A percentile compares a stretch with the other conserved stretches of the same genome.
Conservation (phyloP, 768 basidiomycete genomes). For the Collybiopsis luxurians region DNA sequence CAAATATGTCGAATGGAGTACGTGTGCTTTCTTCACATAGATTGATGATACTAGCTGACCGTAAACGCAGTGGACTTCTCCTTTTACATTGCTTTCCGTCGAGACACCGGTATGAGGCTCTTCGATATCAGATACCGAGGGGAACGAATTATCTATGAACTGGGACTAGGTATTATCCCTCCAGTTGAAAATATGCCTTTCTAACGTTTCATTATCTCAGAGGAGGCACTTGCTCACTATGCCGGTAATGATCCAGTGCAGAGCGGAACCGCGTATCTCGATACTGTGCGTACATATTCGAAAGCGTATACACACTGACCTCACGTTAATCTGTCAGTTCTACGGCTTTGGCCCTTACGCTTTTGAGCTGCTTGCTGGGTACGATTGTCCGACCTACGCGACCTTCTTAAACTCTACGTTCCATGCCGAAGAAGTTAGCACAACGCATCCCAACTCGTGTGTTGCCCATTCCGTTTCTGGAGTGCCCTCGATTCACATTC, state of each 20-base stretch:
- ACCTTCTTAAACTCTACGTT: constrained; percentile 50
- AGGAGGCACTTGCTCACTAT: constrained; percentile 12
- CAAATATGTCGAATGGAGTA: constrained; percentile 19
- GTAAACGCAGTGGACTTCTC: constrained; percentile 17
- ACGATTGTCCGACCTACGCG: constrained; percentile 53
- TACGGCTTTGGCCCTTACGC: constrained; percentile 26
- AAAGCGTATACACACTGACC: too few relatives aligned
- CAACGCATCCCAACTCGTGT: constrained; percentile 32
- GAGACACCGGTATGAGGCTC: constrained; percentile 49
- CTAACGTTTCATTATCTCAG: not conserved
- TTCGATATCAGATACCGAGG: constrained; percentile 36
- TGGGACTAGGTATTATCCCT: constrained; percentile 22
- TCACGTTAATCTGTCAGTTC: not conserved
- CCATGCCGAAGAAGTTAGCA: constrained; percentile 35
- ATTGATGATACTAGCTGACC: not conserved
- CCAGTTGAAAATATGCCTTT: too few relatives aligned
- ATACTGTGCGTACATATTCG: constrained; percentile 20
- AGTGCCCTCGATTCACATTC: too few relatives aligned
- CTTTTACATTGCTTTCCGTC: constrained; percentile 41
- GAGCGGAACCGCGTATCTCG: constrained; percentile 48
- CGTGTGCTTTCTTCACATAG: not conserved
- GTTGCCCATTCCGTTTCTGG: not conserved
- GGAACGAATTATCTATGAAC: constrained; percentile 54
- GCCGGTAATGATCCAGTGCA: constrained; percentile 54
- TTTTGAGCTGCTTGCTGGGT: constrained; percentile 49